Percentiles rank a stretch among this genome's conserved stretches.
These are phyloP conservation scores for Ceratocystis colombiana DNA, from an alignment of 2,329 filamentous ascomycete species.

Conservation along the genomic window DNA sequence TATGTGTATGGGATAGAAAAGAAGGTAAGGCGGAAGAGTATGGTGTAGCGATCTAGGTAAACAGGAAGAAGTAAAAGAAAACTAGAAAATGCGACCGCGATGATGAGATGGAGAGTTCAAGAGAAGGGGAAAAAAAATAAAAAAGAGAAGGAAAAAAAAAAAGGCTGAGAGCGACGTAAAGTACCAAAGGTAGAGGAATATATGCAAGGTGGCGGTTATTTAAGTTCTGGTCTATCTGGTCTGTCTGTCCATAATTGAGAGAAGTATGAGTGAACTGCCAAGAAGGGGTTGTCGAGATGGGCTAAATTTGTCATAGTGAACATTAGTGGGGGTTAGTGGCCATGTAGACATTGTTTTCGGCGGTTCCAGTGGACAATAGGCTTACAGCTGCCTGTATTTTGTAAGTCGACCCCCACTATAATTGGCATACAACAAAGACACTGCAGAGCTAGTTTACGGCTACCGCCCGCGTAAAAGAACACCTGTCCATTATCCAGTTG, in stretches of 20 bases:
- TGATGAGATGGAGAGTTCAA: slow-evolving; percentile 13
- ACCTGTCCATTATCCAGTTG: slow-evolving; percentile 14
- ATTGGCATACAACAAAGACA: neutral
- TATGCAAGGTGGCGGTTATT: slow-evolving; percentile 24
- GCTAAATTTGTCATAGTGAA: neutral
- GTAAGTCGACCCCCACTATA: slow-evolving; percentile 8
- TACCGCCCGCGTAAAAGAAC: slow-evolving; percentile 8
- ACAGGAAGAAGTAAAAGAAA: slow-evolving; percentile 17
- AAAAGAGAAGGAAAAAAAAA: slow-evolving; percentile 26
- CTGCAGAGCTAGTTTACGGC: neutral
- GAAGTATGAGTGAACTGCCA: neutral
- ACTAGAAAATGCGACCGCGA: slow-evolving; percentile 18
- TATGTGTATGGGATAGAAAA: slow-evolving; percentile 21
- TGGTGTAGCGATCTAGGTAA: slow-evolving; percentile 17
- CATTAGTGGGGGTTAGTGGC: neutral
- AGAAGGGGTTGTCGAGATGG: too few species aligned
- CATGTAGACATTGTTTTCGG: neutral
- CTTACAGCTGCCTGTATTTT: neutral
- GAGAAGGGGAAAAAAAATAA: slow-evolving; percentile 21
- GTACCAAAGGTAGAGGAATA: slow-evolving; percentile 20
- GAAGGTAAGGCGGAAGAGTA: slow-evolving; percentile 17
- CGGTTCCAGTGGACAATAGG: neutral
- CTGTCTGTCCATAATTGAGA: neutral
- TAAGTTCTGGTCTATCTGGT: slow-evolving; percentile 15
- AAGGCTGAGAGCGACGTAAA: slow-evolving; percentile 12